phyloP scores from a whole-genome alignment of 2,329 filamentous ascomycete genomes.

The Colletotrichum abscissum region DNA sequence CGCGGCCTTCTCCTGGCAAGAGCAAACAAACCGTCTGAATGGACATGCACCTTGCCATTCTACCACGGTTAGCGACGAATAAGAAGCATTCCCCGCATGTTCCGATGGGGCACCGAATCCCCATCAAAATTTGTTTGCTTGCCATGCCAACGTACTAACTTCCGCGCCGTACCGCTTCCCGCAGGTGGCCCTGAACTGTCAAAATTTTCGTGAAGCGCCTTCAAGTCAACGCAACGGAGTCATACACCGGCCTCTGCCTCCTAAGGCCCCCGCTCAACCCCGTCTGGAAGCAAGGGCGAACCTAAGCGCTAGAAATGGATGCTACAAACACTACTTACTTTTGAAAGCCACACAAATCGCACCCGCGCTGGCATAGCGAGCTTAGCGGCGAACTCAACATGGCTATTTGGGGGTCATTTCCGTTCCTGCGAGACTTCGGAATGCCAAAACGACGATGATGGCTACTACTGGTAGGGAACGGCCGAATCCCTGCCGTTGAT shows the following conservation, averaged over 20 bases:
- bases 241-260: background rate
- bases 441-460: too few species aligned
- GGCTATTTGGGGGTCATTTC: background rate
- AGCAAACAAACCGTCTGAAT: constrained; percentile 2
- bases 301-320: constrained; percentile 12
- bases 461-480: background rate
- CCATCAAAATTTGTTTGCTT: constrained; percentile 32
- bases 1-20: background rate
- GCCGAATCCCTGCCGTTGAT: background rate
- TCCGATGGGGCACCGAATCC: constrained; percentile 11
- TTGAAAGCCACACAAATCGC: background rate
- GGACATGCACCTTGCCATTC: background rate
- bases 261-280: constrained; percentile 10
- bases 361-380: background rate
- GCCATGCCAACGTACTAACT: constrained; percentile 32
- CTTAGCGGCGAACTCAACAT: background rate
- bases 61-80: constrained; percentile 1
- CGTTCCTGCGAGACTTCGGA: background rate
- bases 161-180: constrained; percentile 36
- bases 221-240: constrained; percentile 6
- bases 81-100: constrained; percentile 7
- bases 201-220: background rate
- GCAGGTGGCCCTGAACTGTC: constrained; percentile 25
- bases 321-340: background rate
- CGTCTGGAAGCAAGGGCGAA: constrained; percentile 25